A percentile compares a stretch with the other conserved stretches of the same genome.
phyloP scores from a whole-genome alignment of 768 basidiomycete species.

The Hypholoma sublateritium region DNA sequence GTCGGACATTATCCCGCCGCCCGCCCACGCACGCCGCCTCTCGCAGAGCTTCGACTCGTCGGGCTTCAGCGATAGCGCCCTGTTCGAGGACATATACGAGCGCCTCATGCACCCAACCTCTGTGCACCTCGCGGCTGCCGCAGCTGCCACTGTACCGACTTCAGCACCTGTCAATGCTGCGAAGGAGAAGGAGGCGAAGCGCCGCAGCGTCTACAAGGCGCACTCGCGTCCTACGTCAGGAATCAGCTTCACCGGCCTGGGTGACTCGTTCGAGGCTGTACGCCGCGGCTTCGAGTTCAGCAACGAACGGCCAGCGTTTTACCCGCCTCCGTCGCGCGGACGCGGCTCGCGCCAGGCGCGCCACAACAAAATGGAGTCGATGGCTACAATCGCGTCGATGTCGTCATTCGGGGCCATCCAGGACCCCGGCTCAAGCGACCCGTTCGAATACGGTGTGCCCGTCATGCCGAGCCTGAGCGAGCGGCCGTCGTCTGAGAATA shows the following conservation, averaged over 20 bases:
- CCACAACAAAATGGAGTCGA: conserved; percentile 54
- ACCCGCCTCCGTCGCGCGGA: conserved; percentile 44
- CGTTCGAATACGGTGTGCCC: conserved; percentile 62
- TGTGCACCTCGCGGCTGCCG: not conserved
- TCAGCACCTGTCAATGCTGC: not conserved
- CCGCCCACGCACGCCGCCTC: conserved; percentile 46
- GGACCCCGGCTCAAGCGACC: conserved; percentile 62
- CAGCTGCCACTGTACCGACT: not conserved
- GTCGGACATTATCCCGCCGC: conserved; percentile 75
- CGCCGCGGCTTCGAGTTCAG: conserved; percentile 76
- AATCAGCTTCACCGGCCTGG: conserved; percentile 69
- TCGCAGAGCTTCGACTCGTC: conserved; percentile 29
- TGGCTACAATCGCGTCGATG: conserved; percentile 75
- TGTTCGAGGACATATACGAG: not conserved
- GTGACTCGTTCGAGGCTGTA: conserved; percentile 72
- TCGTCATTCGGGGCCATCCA: conserved; percentile 76
- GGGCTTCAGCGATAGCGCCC: not conserved
- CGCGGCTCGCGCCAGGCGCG: conserved; percentile 29
- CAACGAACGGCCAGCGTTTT: conserved; percentile 61
- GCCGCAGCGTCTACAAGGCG: conserved; percentile 24
- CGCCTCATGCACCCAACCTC: conserved; percentile 1
- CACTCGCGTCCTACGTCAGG: conserved; percentile 46
- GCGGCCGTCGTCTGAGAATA: conserved; percentile 32
- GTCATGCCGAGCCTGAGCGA: conserved; percentile 46
- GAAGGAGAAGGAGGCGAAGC: conserved; percentile 13